Evolutionary conservation across 1,284 basidiomycete genomes (phyloP).

Genomic region (Ganoderma sinense): DNA sequence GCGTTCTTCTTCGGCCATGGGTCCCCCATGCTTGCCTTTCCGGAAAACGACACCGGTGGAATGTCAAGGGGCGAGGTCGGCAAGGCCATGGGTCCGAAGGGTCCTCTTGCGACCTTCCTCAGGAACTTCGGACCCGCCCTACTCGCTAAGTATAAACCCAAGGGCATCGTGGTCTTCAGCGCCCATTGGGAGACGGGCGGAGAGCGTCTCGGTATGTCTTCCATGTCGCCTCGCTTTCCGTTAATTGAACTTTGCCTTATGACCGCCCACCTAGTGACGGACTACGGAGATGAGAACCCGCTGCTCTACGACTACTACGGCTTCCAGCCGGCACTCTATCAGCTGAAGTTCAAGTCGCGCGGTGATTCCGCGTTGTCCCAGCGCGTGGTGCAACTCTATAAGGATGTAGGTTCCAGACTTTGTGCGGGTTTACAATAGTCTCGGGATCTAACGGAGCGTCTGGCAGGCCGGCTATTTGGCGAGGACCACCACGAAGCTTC

Average conservation of each 20-base stretch:
- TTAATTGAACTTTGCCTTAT: slow-evolving; percentile 21
- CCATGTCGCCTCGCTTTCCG: slow-evolving; percentile 11
- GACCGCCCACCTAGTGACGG: slow-evolving; percentile 56
- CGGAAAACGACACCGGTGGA: slow-evolving; percentile 31
- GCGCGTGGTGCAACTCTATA: slow-evolving; percentile 66
- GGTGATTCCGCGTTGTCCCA: slow-evolving; percentile 65
- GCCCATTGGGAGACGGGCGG: slow-evolving; percentile 79
- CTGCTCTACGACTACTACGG: slow-evolving; percentile 79
- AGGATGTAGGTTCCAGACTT: slow-evolving; percentile 49
- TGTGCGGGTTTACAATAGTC: background rate
- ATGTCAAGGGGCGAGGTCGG: slow-evolving; percentile 35
- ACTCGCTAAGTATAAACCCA: slow-evolving; percentile 74
- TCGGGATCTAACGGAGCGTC: background rate
- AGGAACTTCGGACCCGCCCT: slow-evolving; percentile 72
- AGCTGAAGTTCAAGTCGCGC: slow-evolving; percentile 70
- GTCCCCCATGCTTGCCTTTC: slow-evolving; percentile 60
- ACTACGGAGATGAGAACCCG: slow-evolving; percentile 78
- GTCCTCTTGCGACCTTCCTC: slow-evolving; percentile 68
- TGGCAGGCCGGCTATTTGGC: slow-evolving; percentile 62
- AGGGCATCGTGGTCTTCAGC: slow-evolving; percentile 80
- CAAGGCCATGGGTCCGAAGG: slow-evolving; percentile 55
- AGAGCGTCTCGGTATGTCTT: slow-evolving; percentile 57
- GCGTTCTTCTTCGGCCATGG: slow-evolving; percentile 82
- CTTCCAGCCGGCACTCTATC: slow-evolving; percentile 64
- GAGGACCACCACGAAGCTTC: slow-evolving; percentile 54